These are phyloP conservation scores for Arthrobotrys sinensis DNA, from an alignment of 2,329 filamentous ascomycete species.

Conservation along the genomic window DNA sequence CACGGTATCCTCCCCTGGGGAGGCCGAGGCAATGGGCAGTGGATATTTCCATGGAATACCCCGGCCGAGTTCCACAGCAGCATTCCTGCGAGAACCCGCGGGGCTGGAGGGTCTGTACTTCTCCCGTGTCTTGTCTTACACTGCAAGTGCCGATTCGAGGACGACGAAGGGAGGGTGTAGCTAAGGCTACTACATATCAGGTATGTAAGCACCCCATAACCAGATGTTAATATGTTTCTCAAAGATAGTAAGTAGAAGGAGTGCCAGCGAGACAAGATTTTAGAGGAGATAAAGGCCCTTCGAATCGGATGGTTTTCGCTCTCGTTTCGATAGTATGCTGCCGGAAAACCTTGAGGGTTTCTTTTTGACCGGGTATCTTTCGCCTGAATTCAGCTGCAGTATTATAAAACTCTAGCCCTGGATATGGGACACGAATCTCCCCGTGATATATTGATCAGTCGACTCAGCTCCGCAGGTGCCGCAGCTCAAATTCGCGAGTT, in stretches of 20 bases:
- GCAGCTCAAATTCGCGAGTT: no score
- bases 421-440: constrained; percentile 3
- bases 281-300: not conserved
- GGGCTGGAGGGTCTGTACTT: not conserved
- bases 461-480: no score
- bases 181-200: not conserved
- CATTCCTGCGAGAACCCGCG: constrained; percentile 10
- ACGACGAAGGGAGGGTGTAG: not conserved
- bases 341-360: not conserved
- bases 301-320: constrained; percentile 16
- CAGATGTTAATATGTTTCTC: not conserved
- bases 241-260: not conserved
- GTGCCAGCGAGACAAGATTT: constrained; percentile 7
- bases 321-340: constrained; percentile 2
- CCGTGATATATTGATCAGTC: not conserved
- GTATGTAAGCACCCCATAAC: not conserved
- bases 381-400: constrained; percentile 23
- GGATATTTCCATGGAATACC: constrained; percentile 23
- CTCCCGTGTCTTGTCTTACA: constrained; percentile 17
- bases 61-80: constrained; percentile 9
- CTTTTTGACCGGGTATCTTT: constrained; percentile 21
- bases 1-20: constrained; percentile 6
- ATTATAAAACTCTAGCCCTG: constrained; percentile 29
- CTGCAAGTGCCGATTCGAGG: constrained; percentile 15
- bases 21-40: not conserved